Evolutionary conservation across 2,329 filamentous ascomycete genomes (phyloP), one percentile per base, ranked within the genome.

Genomic region (Pseudogymnoascus sp.): DNA sequence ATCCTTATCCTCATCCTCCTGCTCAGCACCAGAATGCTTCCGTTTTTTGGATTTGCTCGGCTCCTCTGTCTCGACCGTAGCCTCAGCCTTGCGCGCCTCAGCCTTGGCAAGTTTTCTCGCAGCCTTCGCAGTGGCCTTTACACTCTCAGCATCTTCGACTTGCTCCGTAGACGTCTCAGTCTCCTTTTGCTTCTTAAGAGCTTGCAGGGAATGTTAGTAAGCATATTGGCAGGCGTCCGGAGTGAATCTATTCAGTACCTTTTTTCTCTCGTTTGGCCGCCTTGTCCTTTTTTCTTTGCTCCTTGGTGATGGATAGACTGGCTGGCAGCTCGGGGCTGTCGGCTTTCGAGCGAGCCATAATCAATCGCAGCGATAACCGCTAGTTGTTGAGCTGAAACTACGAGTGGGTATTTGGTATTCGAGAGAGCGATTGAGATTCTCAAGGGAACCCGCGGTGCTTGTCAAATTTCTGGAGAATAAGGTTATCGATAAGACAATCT

Each of bases 111-210:
- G 69, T 59, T 62, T 66, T 19, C 68, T 63, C 28, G 69, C 62
- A 23, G 69, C 65, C 23, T 64, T 65, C 50, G 68, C 67, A 17
- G 62, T 62, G n/a, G 62, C 62, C 21, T 70, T 70, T 61, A 61
- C 72, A 64, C 73, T 75, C 68, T 78, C 67, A 38, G 50, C 62
- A 60, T 65, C 36, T 59, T 71, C 71, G 2, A 66, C 66, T 68
- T 76, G 76, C 78, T 85, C 87, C 76, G 84, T 87, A 76, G 87
- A 21, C 13, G 50, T 2, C 28, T 57, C 50, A 11, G 28, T 2
- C n/a, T 57, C 50, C 50, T 35, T 57, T 57, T 57, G 50, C 28
- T 57, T 57, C 28, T 57, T 57, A 15, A 57, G 50, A 35, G 50
- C 50, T 57, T 11, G 10, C 15, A 6, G 2, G 1, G 28, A 33